Conservation (phyloP, 2,329 filamentous ascomycete genomes). For the Ophiostoma ips region DNA sequence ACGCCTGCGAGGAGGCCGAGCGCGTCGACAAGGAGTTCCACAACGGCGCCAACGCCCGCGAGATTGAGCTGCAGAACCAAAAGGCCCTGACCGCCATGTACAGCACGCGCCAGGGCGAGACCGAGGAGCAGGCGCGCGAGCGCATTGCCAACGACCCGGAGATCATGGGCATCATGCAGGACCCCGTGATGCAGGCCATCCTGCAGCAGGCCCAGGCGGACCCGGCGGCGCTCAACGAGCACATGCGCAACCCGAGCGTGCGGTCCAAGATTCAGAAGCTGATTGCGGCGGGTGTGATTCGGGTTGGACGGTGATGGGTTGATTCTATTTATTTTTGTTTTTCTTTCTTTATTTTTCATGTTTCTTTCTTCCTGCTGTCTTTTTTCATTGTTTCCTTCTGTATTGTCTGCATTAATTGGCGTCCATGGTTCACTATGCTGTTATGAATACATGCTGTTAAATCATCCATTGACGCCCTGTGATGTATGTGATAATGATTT, state of each 20-base stretch:
- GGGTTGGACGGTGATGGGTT: conserved; percentile 29
- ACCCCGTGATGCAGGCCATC: conserved; percentile 96
- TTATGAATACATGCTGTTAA: no score
- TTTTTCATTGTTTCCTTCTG: no score
- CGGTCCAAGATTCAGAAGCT: conserved; percentile 87
- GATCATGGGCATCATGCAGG: conserved; percentile 85
- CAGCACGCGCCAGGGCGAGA: conserved; percentile 80
- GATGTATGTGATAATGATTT: no score
- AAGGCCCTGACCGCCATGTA: conserved; percentile 90
- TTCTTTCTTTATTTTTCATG: no score
- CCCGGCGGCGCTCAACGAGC: conserved; percentile 83
- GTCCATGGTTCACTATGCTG: no score
- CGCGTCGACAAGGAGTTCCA: conserved; percentile 58
- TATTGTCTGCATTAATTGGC: no score
- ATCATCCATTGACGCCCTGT: no score
- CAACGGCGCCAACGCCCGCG: conserved; percentile 64
- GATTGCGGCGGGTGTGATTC: conserved; percentile 82
- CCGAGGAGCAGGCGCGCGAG: conserved; percentile 88
- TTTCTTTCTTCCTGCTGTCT: no score
- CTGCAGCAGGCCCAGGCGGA: conserved; percentile 92
- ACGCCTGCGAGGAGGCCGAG: conserved; percentile 70
- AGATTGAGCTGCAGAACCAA: conserved; percentile 88
- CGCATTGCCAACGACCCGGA: conserved; percentile 83
- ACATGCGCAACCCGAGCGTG: conserved; percentile 87
- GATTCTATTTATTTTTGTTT: background rate